Conservation (phyloP, 2,329 filamentous ascomycete genomes). For the Fusarium hostae region DNA sequence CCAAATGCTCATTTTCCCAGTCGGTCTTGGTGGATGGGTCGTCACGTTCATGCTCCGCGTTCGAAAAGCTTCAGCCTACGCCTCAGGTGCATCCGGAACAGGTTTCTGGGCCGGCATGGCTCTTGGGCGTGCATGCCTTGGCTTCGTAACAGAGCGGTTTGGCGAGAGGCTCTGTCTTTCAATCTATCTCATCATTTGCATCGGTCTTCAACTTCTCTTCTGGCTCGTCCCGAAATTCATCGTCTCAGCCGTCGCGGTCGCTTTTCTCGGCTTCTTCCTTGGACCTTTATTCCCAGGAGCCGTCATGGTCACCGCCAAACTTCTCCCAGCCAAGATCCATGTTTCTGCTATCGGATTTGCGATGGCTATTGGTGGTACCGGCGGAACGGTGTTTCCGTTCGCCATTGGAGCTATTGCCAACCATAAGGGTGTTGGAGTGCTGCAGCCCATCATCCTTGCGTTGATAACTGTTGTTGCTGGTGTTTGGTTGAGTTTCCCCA, state of each 20-base stretch:
- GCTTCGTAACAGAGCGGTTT: conserved; percentile 75
- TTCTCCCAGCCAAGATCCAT: conserved; percentile 76
- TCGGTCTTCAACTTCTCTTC: conserved; percentile 70
- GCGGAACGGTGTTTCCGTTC: conserved; percentile 71
- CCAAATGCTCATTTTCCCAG: conserved; percentile 34
- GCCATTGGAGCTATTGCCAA: conserved; percentile 71
- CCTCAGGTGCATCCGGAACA: conserved; percentile 76
- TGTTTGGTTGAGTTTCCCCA: conserved; percentile 53
- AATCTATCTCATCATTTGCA: conserved; percentile 70
- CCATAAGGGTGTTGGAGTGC: conserved; percentile 58
- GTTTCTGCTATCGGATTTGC: conserved; percentile 79
- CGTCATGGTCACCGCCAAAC: conserved; percentile 75
- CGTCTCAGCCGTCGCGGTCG: conserved; percentile 68
- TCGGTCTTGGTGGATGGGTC: conserved; percentile 81
- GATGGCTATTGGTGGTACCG: conserved; percentile 76
- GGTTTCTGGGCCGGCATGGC: conserved; percentile 86
- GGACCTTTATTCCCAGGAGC: conserved; percentile 79
- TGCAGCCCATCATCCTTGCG: conserved; percentile 62
- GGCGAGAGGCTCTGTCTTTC: conserved; percentile 71
- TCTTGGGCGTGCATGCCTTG: conserved; percentile 71
- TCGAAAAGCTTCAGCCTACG: conserved; percentile 71
- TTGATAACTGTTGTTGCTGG: conserved; percentile 51
- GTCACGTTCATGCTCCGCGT: conserved; percentile 82
- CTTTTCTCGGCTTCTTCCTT: conserved; percentile 78
- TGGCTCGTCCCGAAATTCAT: conserved; percentile 70